Evolutionary conservation across 1,284 basidiomycete genomes (phyloP).

Genomic region (Erythrobasidium hasegawianum): DNA sequence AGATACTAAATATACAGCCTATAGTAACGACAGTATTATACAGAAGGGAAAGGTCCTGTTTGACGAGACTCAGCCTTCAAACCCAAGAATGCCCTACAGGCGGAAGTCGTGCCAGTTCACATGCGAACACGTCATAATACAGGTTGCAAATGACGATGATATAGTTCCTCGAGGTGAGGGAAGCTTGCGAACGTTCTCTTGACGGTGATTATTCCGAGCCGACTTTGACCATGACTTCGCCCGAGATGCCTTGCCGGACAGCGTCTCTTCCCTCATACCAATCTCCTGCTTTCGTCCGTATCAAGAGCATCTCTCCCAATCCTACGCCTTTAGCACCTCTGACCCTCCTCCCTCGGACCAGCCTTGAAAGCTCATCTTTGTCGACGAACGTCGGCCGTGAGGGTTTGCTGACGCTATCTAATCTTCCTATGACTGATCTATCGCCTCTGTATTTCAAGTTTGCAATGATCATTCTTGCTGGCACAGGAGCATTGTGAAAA

Average conservation of each 20-base stretch:
- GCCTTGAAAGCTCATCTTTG: constrained; percentile 62
- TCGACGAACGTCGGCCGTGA: constrained; percentile 72
- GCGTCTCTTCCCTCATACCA: constrained; percentile 52
- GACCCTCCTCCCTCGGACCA: constrained; percentile 61
- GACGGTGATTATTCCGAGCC: constrained; percentile 19
- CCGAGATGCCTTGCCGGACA: constrained; percentile 48
- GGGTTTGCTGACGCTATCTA: constrained; percentile 70
- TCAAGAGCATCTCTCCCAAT: constrained; percentile 80
- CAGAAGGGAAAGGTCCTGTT: no score
- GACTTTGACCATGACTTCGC: constrained; percentile 50
- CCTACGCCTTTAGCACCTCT: constrained; percentile 65
- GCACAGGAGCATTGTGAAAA: constrained; percentile 55
- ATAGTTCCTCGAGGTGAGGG: background rate
- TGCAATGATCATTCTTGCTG: constrained; percentile 66
- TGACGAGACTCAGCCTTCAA: no score
- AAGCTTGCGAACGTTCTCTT: background rate
- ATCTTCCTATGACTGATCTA: constrained; percentile 67
- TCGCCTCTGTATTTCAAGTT: constrained; percentile 85
- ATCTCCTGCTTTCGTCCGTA: constrained; percentile 57
- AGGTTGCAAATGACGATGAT: background rate
- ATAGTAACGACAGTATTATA: no score
- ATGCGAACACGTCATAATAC: no score
- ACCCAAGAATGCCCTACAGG: no score
- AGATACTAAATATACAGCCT: no score
- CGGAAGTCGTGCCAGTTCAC: no score